Base-by-base conservation (phyloP, 1,139 yeast species). In the Blastobotrys ciferrii region DNA sequence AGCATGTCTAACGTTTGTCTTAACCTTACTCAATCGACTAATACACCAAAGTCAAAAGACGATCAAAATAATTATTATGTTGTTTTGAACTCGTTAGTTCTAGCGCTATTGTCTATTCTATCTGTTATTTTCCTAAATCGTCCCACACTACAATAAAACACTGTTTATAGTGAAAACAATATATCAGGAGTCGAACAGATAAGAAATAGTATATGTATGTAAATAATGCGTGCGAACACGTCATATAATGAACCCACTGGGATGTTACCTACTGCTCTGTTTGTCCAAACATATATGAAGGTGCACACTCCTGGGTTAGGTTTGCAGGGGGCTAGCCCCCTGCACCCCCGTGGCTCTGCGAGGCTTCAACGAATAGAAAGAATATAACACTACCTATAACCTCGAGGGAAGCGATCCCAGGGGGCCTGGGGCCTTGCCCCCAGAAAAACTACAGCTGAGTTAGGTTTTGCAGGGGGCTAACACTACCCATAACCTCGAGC, bases 51-150 rank as follows among this genome's bases (percentile, higher is more conserved):
- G 28, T 23, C 28, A 23, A 23, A 23, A 23, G 28, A 23, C 28
- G 28, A 23, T 6, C 28, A 23, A 23, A 23, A 23, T 23, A 23
- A 23, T 23, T 9, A 23, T 23, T 23, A 23, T 9, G 9, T 72
- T 91, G 9, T 23, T 23, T 23, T 23, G 28, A 6, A 23, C 28
- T 23, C 9, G 9, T 23, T 23, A 23, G 28, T 23, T 9, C 28
- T 23, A 23, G 28, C 28, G 28, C 28, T 23, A 6, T 23, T 23
- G 28, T 6, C 28, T 23, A 23, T 23, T 23, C 9, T 23, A 23
- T 23, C 28, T 23, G 28, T 23, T 23, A 23, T 9, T 23, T 23
- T 23, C 28, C 28, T 23, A 23, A 9, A 23, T 23, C 9, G 28
- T 23, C 28, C 28, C 28, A 9, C 28, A 23, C 28, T 23, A 23